Evolutionary conservation across 2,329 filamentous ascomycete genomes (phyloP), one percentile per base, ranked within the genome.

Genomic region (Cryphonectria japonica): DNA sequence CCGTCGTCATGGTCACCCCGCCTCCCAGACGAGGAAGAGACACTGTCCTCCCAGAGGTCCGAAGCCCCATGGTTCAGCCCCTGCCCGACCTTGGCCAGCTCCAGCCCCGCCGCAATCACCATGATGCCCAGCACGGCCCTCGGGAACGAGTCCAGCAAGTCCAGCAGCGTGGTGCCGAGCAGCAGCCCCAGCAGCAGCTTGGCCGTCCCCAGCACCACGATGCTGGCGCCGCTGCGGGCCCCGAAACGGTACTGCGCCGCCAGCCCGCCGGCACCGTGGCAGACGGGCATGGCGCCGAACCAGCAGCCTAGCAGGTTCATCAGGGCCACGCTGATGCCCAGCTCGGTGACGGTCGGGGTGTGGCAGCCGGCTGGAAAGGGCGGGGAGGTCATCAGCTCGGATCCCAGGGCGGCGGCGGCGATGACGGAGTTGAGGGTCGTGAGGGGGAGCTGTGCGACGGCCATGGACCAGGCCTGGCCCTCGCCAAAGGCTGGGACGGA

Each of bases 251-350:
- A 93, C 79, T 98, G 95, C 0, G 92, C 96, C 6, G 96, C 96
- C 0, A 98, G 84, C 0, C 95, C 95, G 2, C 95, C 95, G 0
- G 94, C 94, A 6, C 95, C 95, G 78, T 98, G 96, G 78, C 96
- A 98, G 4, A 96, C 90, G 3, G 95, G 96, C 96, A 98, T 98
- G 6, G 92, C 92, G 64, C 95, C 95, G 76, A 97, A 97, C 93
- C 93, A 97, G 76, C 93, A 95, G 22, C 92, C 92, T 0, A 92
- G 79, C 3, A 98, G 83, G 78, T 98, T 98, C 89, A 97, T 97
- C 1, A 85, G 77, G 0, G 91, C 91, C 4, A 98, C 93, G 69
- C 93, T 97, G 72, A 95, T 79, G 1, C 95, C 95, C 41, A 98
- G 85, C 0, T 90, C 85, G 0, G 93, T 95, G 7, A 94, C 91